A percentile compares a stretch with the other conserved stretches of the same genome.
phyloP scores from a whole-genome alignment of 148 eudicot species.

The Rhododendron molle region DNA sequence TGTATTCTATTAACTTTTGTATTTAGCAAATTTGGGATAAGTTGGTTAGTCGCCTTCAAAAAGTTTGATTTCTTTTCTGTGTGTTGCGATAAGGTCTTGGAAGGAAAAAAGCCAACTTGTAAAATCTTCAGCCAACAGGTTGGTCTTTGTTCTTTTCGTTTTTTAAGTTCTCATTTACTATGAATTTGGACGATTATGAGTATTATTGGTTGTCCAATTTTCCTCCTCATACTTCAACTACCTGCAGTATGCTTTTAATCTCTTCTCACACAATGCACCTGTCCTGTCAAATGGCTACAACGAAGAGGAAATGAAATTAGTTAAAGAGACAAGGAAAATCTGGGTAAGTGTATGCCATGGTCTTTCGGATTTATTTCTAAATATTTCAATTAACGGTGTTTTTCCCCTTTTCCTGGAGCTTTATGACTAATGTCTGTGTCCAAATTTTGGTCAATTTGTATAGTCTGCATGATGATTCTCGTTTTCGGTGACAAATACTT shows the following conservation, averaged over 20 bases:
- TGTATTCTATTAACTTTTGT: not conserved
- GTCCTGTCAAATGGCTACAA: constrained; percentile 86
- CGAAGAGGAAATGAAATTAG: constrained; percentile 98
- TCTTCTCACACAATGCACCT: constrained; percentile 98
- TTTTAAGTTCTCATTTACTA: not conserved
- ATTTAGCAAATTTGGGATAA: not conserved
- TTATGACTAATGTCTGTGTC: not conserved
- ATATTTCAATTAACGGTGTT: not conserved
- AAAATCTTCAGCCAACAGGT: constrained; percentile 91
- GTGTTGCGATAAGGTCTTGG: constrained; percentile 47
- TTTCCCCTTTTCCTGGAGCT: no score
- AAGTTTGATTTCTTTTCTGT: not conserved
- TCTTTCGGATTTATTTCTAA: not conserved
- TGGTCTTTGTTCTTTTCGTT: not conserved
- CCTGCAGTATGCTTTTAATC: constrained; percentile 96
- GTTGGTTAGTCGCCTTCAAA: not conserved
- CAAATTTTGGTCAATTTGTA: constrained; percentile 1
- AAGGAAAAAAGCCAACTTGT: constrained; percentile 88
- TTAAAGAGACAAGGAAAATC: constrained; percentile 97
- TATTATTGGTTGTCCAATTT: not conserved
- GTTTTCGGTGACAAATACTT: not conserved
- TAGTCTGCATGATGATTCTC: not conserved
- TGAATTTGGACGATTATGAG: constrained; percentile 4
- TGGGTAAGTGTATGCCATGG: constrained; percentile 55
- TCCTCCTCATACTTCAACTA: constrained; percentile 3